These are phyloP conservation scores for Alternaria infectoria DNA, from an alignment of 2,329 filamentous ascomycete species.

Conservation along the genomic window DNA sequence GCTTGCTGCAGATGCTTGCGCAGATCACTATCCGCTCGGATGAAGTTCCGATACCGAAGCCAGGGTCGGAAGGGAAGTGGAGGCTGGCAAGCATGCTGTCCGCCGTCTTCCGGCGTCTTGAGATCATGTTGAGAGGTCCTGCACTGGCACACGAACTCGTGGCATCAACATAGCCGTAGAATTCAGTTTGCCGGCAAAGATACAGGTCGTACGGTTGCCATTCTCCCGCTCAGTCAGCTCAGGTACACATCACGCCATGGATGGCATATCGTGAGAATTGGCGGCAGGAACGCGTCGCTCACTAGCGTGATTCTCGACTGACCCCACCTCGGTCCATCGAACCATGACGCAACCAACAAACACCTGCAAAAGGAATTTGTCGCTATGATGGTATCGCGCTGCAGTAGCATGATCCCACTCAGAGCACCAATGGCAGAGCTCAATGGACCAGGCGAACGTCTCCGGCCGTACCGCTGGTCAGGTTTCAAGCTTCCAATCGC, in stretches of 20 bases:
- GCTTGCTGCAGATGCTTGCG: background rate
- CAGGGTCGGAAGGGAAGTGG: slow-evolving; percentile 2
- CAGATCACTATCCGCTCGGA: slow-evolving; percentile 3
- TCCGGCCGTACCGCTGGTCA: slow-evolving; percentile 7
- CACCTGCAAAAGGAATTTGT: slow-evolving; percentile 17
- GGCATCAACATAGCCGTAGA: background rate
- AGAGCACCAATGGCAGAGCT: slow-evolving; percentile 23
- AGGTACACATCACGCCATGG: background rate
- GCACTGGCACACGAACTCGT: background rate
- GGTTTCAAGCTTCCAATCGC: slow-evolving; percentile 8
- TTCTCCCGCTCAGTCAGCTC: background rate
- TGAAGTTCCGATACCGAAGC: slow-evolving; percentile 2
- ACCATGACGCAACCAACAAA: slow-evolving; percentile 16
- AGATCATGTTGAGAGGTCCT: background rate
- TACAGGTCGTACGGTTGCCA: background rate
- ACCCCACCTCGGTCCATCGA: slow-evolving; percentile 17
- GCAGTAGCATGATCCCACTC: slow-evolving; percentile 2
- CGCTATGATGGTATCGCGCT: slow-evolving; percentile 27
- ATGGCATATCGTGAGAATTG: background rate
- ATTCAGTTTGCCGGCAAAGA: background rate
- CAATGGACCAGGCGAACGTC: slow-evolving; percentile 22
- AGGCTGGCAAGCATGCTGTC: slow-evolving; percentile 6
- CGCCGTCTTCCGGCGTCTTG: slow-evolving; percentile 5
- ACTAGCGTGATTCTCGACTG: slow-evolving; percentile 9
- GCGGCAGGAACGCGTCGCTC: slow-evolving; percentile 6